A percentile compares a stretch with the other conserved stretches of the same genome.
Conservation (phyloP, 2,329 filamentous ascomycete species). For the Knufia fluminis region DNA sequence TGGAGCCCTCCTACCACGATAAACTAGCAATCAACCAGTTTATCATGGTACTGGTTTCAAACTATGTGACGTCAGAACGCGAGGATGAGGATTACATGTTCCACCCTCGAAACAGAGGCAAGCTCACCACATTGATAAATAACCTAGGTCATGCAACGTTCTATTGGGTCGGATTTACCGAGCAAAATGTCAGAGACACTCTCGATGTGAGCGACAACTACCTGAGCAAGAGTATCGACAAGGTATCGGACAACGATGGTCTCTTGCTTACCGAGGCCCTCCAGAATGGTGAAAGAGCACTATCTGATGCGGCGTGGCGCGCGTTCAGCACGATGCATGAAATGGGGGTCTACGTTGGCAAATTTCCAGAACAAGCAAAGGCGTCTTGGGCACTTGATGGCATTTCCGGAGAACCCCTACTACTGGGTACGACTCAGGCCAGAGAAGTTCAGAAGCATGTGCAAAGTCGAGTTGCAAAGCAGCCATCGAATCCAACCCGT, state of each 20-base stretch:
- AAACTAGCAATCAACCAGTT: slow-evolving; percentile 77
- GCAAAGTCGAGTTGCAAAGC: slow-evolving; percentile 25
- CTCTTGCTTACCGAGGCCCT: slow-evolving; percentile 55
- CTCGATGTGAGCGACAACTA: slow-evolving; percentile 61
- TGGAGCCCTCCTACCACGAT: slow-evolving; percentile 79
- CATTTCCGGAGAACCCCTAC: slow-evolving; percentile 35
- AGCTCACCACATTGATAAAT: slow-evolving; percentile 58
- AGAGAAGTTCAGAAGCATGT: slow-evolving; percentile 49
- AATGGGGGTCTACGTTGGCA: slow-evolving; percentile 61
- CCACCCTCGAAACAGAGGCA: slow-evolving; percentile 61
- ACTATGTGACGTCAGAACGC: slow-evolving; percentile 79
- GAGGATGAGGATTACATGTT: slow-evolving; percentile 83
- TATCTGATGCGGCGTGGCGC: slow-evolving; percentile 54
- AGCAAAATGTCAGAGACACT: slow-evolving; percentile 51
- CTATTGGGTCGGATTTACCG: slow-evolving; percentile 67
- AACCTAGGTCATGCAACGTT: slow-evolving; percentile 80
- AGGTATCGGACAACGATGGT: slow-evolving; percentile 53
- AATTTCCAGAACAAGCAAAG: slow-evolving; percentile 55
- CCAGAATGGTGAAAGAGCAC: slow-evolving; percentile 50
- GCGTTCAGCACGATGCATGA: slow-evolving; percentile 64
- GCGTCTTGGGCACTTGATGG: slow-evolving; percentile 59
- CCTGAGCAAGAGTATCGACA: slow-evolving; percentile 50
- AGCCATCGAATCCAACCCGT: slow-evolving; percentile 28
- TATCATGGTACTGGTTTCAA: slow-evolving; percentile 72
- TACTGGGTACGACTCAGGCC: slow-evolving; percentile 51